A percentile compares a stretch with the other conserved stretches of the same genome.
Conservation (phyloP, 2,329 filamentous ascomycete genomes). For the Colletotrichum sidae region DNA sequence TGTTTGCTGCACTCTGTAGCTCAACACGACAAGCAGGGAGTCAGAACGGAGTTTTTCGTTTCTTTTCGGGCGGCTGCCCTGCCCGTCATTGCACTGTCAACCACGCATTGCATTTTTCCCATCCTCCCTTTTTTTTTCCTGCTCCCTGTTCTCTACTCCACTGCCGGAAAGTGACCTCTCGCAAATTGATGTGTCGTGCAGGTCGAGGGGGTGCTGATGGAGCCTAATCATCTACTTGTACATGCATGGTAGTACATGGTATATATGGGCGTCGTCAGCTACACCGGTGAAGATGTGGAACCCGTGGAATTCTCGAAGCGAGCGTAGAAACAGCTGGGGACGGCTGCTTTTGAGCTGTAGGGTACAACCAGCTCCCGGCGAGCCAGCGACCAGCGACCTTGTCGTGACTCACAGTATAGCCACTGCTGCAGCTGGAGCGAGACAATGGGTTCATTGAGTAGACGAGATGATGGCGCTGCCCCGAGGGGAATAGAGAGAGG, state of each 20-base stretch:
- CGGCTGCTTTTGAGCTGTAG: neutral
- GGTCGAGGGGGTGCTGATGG: too few species aligned
- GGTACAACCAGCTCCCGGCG: too few species aligned
- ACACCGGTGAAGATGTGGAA: slow-evolving; percentile 29
- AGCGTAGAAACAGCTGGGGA: neutral
- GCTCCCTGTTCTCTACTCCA: neutral
- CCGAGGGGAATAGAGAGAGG: neutral
- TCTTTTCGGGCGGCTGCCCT: slow-evolving; percentile 10
- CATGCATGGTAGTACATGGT: too few species aligned
- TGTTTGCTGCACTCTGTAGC: neutral
- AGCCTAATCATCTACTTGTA: too few species aligned
- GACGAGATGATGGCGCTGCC: neutral
- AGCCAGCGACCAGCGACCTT: too few species aligned
- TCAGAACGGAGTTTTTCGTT: slow-evolving; percentile 1
- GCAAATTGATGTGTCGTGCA: too few species aligned
- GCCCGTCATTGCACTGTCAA: slow-evolving; percentile 30
- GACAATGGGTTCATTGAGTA: slow-evolving; percentile 11
- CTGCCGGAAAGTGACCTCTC: too few species aligned
- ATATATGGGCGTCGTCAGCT: neutral
- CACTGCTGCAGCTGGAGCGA: slow-evolving; percentile 7
- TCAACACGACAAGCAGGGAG: neutral
- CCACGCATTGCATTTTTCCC: slow-evolving; percentile 8
- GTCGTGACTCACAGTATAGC: too few species aligned
- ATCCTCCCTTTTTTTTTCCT: too few species aligned
- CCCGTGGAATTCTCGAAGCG: slow-evolving; percentile 4